Evolutionary conservation across 371 early-diverging fungal species (phyloP), one percentile per base, ranked within the genome.

Genomic region (Circinella umbellata): DNA sequence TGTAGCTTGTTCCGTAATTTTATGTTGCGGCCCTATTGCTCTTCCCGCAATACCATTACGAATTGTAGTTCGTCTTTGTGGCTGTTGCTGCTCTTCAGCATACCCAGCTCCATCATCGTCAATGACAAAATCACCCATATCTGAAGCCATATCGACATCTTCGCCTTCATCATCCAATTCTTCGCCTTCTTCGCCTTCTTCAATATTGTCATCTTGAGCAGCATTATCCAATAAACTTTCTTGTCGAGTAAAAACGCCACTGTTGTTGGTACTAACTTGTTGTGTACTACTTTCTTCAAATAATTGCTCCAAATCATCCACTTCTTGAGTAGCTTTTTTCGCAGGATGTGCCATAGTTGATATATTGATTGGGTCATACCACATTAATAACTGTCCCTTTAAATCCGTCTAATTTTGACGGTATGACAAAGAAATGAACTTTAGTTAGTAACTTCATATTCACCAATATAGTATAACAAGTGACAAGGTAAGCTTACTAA

Each of bases 81-180:
- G 61, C 11, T 51, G 51, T 14, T 37, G 18, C 15, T n/a, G 38
- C n/a, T 20, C 63, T 62, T 80, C 84, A 3, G 79, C 78, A 68
- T 93, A 91, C 0, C 91, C 94, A 18, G 83, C 91, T 13, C 90
- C 93, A 67, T 96, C 95, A 73, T 96, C 97, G 69, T 96, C 96
- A 3, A 90, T 69, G 17, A 76, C 74, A 61, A 77, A 70, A 54
- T 70, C 74, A 61, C 72, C 72, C 63, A 61, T 68, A 17, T 69
- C 69, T 18, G 72, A 72, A 39, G 70, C 42, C 69, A 72, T 69
- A 38, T 78, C 75, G 15, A 78, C 67, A 20, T 63, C 70, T 35
- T 67, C 64, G 27, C 59, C 71, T 1, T 65, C 66, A n/a, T 54
- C 54, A 11, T 48, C 27, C 27, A 27, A 27, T 27, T 27, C 27